phyloP scores from a whole-genome alignment of 192 early-diverging fungal species.

The Gamsiella multidivaricata region DNA sequence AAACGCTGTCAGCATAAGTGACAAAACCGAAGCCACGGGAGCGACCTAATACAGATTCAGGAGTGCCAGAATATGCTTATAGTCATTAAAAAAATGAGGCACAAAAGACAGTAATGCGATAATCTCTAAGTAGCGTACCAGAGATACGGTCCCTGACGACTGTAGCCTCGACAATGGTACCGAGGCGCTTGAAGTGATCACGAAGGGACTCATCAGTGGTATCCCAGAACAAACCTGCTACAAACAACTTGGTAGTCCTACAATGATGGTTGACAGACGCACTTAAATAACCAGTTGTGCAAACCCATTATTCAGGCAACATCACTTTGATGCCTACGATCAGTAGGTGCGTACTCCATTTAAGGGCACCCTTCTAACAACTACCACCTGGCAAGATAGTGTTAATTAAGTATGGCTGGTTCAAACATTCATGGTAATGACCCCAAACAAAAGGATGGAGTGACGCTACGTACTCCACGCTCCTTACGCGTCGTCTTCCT shows the following conservation, averaged over 20 bases:
- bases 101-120: not conserved
- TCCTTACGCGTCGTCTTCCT: too few species aligned
- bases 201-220: constrained; percentile 71
- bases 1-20: constrained; percentile 58
- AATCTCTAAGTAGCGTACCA: constrained; percentile 53
- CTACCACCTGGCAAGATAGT: too few species aligned
- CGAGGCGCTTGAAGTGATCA: constrained; percentile 69
- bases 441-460: too few species aligned
- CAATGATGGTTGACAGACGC: not conserved
- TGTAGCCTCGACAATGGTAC: constrained; percentile 70
- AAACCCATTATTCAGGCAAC: not conserved
- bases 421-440: too few species aligned
- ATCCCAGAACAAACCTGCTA: constrained; percentile 74
- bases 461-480: too few species aligned
- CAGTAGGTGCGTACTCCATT: too few species aligned
- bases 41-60: constrained; percentile 59
- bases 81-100: not conserved
- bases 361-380: too few species aligned
- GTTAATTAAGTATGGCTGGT: too few species aligned
- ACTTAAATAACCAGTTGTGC: not conserved
- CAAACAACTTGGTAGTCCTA: constrained; percentile 68
- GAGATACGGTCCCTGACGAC: constrained; percentile 80
- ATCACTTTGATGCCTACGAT: not conserved
- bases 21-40: constrained; percentile 91
- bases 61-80: not conserved